A percentile compares a stretch with the other conserved stretches of the same genome.
These are phyloP conservation scores for Eucalyptus pauciflora DNA, from an alignment of 345 rosid species.

Conservation along the genomic window DNA sequence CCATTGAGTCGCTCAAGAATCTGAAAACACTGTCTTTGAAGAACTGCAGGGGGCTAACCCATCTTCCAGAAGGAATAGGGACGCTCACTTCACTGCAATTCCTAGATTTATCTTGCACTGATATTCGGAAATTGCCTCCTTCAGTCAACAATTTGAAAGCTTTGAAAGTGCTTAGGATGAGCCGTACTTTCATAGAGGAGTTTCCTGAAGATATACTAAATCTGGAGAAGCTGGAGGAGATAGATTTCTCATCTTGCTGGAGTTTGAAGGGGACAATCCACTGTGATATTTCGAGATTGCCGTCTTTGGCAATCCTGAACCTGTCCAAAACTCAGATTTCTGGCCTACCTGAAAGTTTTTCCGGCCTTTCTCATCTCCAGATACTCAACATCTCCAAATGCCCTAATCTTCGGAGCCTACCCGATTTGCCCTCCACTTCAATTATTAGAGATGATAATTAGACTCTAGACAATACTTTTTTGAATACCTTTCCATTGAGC, in stretches of 20 bases:
- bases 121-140: background rate
- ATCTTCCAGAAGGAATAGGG: background rate
- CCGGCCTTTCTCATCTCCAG: background rate
- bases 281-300: background rate
- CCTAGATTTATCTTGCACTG: background rate
- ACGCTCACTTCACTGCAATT: background rate
- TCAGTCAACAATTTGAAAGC: background rate
- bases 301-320: background rate
- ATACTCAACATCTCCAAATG: background rate
- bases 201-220: background rate
- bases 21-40: background rate
- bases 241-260: background rate
- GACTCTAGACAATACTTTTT: too few relatives aligned
- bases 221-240: background rate
- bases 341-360: background rate
- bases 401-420: background rate
- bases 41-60: background rate
- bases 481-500: background rate
- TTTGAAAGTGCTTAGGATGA: background rate
- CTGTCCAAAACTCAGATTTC: background rate
- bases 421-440: background rate
- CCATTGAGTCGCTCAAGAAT: background rate
- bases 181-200: background rate
- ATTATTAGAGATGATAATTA: background rate
- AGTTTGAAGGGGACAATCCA: background rate